These are phyloP conservation scores for Plenodomus lindquistii DNA, from an alignment of 2,329 filamentous ascomycete genomes.

Conservation along the genomic window DNA sequence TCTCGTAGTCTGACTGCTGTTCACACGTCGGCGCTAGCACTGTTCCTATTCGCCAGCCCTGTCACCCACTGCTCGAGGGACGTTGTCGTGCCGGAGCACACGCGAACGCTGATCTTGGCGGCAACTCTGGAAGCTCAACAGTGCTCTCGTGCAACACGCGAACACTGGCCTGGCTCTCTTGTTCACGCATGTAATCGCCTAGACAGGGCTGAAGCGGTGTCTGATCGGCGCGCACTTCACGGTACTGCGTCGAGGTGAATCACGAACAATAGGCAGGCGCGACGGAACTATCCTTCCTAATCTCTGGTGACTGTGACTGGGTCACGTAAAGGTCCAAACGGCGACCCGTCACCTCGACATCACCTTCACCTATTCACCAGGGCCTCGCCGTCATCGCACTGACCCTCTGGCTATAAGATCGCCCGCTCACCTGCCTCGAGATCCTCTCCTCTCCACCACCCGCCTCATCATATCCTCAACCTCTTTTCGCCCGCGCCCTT, in stretches of 20 bases:
- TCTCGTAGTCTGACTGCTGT: constrained; percentile 1
- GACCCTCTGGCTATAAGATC: constrained; percentile 17
- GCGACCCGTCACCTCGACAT: constrained; percentile 16
- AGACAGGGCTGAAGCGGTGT: constrained; percentile 7
- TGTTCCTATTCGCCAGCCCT: constrained; percentile 1
- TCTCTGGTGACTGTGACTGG: constrained; percentile 7
- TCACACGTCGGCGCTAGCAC: constrained; percentile 4
- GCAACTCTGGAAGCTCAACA: constrained; percentile 4
- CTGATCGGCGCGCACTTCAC: constrained; percentile 10
- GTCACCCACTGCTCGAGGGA: constrained; percentile 6
- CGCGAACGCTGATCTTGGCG: constrained; percentile 17
- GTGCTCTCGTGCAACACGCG: constrained; percentile 6
- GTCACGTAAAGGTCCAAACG: constrained; percentile 26
- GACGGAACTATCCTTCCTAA: constrained; percentile 6
- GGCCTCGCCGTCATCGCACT: constrained; percentile 4
- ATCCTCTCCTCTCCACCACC: constrained; percentile 15
- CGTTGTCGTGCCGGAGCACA: constrained; percentile 3
- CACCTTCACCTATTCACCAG: constrained; percentile 22
- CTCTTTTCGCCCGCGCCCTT: neutral
- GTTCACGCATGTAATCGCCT: constrained; percentile 7
- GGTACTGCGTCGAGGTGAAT: constrained; percentile 12
- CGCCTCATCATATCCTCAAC: neutral
- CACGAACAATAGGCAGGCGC: constrained; percentile 10
- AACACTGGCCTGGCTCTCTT: constrained; percentile 6
- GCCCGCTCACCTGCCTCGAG: constrained; percentile 32